Evolutionary conservation across 306 rosid genomes (phyloP).

Genomic region (Quillaja saponaria): DNA sequence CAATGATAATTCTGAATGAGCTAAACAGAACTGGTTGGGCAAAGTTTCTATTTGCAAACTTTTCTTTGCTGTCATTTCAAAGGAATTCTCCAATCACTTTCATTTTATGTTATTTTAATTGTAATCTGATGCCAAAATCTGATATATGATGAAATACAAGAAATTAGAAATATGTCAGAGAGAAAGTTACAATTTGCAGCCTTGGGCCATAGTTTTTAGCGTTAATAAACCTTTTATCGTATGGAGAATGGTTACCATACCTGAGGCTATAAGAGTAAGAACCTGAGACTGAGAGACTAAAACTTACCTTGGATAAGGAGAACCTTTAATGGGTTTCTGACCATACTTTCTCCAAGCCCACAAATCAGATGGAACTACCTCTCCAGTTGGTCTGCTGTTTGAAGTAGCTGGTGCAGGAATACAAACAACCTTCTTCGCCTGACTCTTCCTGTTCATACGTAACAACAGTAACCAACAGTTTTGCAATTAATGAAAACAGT

Average conservation of each 20-base stretch:
- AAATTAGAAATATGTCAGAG: too few relatives aligned
- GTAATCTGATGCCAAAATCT: too few relatives aligned
- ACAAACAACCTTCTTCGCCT: slow-evolving; percentile 84
- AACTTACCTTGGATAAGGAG: slow-evolving; percentile 87
- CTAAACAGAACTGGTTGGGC: too few relatives aligned
- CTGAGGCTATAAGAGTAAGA: not conserved
- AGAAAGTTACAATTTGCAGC: too few relatives aligned
- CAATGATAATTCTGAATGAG: too few relatives aligned
- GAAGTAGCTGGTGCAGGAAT: slow-evolving; percentile 94
- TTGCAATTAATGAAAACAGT: too few relatives aligned
- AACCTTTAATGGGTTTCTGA: slow-evolving; percentile 97
- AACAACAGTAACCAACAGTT: too few relatives aligned
- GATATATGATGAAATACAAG: too few relatives aligned
- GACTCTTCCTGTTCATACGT: slow-evolving; percentile 67
- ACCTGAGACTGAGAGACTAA: not conserved
- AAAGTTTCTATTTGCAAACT: too few relatives aligned
- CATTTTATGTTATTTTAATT: too few relatives aligned
- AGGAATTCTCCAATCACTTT: too few relatives aligned
- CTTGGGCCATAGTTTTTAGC: not conserved
- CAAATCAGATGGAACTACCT: slow-evolving; percentile 94
- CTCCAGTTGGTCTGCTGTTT: slow-evolving; percentile 86
- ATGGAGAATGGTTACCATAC: slow-evolving; percentile 3
- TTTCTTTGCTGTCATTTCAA: too few relatives aligned
- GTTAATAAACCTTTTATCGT: slow-evolving; percentile 1
- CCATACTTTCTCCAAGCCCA: slow-evolving; percentile 99